A percentile compares a stretch with the other conserved stretches of the same genome.
phyloP scores from a whole-genome alignment of 2,329 filamentous ascomycete genomes.

The Aspergillus glaucus region DNA sequence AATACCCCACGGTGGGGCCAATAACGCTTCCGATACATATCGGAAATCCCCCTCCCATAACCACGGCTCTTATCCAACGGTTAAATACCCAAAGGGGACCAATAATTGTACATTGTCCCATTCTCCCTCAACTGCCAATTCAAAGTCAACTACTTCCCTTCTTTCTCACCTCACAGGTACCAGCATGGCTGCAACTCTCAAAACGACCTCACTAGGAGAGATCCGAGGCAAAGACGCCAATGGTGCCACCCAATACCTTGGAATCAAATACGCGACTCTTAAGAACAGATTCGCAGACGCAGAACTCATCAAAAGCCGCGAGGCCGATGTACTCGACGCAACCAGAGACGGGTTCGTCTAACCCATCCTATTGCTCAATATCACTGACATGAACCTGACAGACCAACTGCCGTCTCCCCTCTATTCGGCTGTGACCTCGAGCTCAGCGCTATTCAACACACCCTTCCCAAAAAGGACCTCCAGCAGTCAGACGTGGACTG shows the following conservation, averaged over 20 bases:
- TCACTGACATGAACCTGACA: slow-evolving; percentile 3
- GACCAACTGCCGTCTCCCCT: slow-evolving; percentile 36
- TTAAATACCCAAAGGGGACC: too few relatives aligned
- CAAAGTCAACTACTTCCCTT: background rate
- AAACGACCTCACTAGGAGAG: slow-evolving; percentile 22
- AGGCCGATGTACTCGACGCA: slow-evolving; percentile 24
- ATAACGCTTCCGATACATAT: too few relatives aligned
- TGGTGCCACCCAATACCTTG: slow-evolving; percentile 28
- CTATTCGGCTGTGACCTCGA: slow-evolving; percentile 41
- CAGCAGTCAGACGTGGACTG: slow-evolving; percentile 44
- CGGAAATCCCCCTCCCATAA: too few relatives aligned
- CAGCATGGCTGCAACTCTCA: slow-evolving; percentile 10
- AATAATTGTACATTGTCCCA: too few relatives aligned
- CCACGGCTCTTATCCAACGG: too few relatives aligned
- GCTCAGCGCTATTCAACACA: slow-evolving; percentile 45
- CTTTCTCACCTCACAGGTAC: background rate
- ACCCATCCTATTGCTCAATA: background rate
- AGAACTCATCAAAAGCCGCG: slow-evolving; percentile 21
- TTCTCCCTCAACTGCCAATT: too few relatives aligned
- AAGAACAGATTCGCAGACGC: slow-evolving; percentile 29
- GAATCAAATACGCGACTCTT: slow-evolving; percentile 34
- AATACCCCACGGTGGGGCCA: too few relatives aligned
- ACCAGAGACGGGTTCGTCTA: slow-evolving; percentile 29
- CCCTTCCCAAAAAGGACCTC: slow-evolving; percentile 35
- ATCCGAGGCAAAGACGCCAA: slow-evolving; percentile 21